These are phyloP conservation scores for Epicoccum nigrum DNA, from an alignment of 2,329 filamentous ascomycete species.

Conservation along the genomic window DNA sequence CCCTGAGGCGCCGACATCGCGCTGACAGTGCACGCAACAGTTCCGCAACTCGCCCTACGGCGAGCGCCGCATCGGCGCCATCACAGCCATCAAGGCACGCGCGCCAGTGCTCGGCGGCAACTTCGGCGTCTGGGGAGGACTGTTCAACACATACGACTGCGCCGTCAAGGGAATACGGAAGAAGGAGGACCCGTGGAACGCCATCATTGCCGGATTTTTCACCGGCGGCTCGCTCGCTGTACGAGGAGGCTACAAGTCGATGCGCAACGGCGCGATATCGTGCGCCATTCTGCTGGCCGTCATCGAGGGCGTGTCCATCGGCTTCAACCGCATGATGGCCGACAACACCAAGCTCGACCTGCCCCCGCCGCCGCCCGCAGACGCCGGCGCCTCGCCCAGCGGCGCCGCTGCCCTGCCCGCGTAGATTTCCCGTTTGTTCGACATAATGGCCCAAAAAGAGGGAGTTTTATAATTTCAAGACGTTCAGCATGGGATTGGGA, in stretches of 20 bases:
- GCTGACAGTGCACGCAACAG: constrained; percentile 24
- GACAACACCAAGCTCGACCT: constrained; percentile 81
- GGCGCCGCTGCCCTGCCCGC: constrained; percentile 33
- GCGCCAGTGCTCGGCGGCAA: constrained; percentile 96
- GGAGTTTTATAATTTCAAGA: constrained; percentile 27
- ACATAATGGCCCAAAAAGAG: constrained; percentile 23
- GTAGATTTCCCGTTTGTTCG: constrained; percentile 26
- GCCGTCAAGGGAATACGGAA: constrained; percentile 87
- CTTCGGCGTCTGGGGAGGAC: constrained; percentile 96
- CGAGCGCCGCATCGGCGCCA: constrained; percentile 89
- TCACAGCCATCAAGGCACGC: constrained; percentile 97
- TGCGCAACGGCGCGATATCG: constrained; percentile 93
- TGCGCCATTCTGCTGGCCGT: constrained; percentile 93
- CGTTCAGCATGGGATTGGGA: constrained; percentile 11
- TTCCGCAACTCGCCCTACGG: constrained; percentile 67
- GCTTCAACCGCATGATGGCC: constrained; percentile 92
- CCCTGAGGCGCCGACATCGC: neutral
- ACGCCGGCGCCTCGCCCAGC: constrained; percentile 27
- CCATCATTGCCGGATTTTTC: constrained; percentile 96
- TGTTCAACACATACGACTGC: constrained; percentile 97
- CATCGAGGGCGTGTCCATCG: constrained; percentile 97
- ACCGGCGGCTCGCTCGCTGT: constrained; percentile 86
- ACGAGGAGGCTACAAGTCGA: constrained; percentile 87
- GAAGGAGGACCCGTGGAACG: constrained; percentile 98
- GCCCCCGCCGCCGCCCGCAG: constrained; percentile 53